Base-by-base conservation (phyloP, 257 asterid species). In the Cynanchum wilfordii region DNA sequence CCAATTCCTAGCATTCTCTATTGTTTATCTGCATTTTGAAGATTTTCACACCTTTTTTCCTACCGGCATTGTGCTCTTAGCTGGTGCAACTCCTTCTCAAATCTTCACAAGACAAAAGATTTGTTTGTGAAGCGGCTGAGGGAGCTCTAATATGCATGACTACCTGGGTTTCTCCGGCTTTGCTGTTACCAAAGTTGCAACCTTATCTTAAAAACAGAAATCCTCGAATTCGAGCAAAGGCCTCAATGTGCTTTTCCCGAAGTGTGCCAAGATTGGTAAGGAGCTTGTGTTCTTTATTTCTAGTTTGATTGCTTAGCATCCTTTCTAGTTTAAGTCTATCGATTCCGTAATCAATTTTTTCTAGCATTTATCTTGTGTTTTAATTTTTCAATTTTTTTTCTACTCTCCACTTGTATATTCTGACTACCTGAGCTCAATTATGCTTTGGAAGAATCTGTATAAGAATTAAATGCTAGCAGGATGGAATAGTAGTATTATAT, bases 181-280 rank as follows among this genome's bases (percentile, higher is more conserved):
- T 84, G n/a, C 79, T 90, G 82, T 79, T 93, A 72, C 98, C 98
- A 45, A 90, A 89, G 82, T 69, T 93, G 84, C 93, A 87, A 77
- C 89, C 91, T 65, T 79, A 83, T 82, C 81, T 89, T 60, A 93
- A 90, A 82, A 76, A 90, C 78, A 93, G 84, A 83, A 93, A 90
- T 84, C 98, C 98, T 59, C 88, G 98, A 69, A 89, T 90, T 78
- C 96, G 98, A 74, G 98, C 97, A 27, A 93, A 90, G 84, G 93
- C 98, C 22, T 88, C 98, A 52, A 79, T 84, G 81, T 90, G 90
- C 83, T 84, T 90, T 81, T 87, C 91, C 51, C 84, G 86, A 79
- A 84, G 87, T 73, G 96, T 88, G 51, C 89, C 86, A 19, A 82
- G 67, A 27, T 84, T 93, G 91, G 98, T 90, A 87, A 88, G 82